Base-by-base conservation (phyloP, 352 stramenopile genomes). In the Phytophthora lateralis region DNA sequence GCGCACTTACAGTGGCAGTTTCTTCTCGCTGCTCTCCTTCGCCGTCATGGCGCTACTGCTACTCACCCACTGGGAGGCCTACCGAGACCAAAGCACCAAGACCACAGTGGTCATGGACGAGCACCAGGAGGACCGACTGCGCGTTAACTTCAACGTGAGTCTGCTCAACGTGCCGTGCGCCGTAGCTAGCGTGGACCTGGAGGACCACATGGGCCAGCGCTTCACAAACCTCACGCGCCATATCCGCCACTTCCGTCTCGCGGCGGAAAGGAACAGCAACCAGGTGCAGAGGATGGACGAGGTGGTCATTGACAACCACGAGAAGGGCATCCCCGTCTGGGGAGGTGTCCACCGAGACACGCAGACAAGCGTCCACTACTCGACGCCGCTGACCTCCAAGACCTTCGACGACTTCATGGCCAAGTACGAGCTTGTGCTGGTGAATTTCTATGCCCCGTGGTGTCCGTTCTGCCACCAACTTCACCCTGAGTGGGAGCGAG, bases 101-200 rank as follows among this genome's bases (percentile, higher is more conserved):
- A 88, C 79, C 15, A 80, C 73, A 18, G 78, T 94, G 17, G 62
- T 78, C 37, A 73, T 95, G 64, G 83, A 94, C 53, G 76, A 78
- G 53, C 82, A 93, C 57, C 79, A 91, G 62, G 85, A 95, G 57
- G 83, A 93, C 63, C 80, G 83, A 44, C 68, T 95, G 45, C 83
- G 83, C 30, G 88, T 95, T 41, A 93, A 93, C 57, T 95, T 95
- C 54, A 95, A 95, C 62, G 78, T 95, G 29, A 91, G 80, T 62
- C 52, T 95, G 41, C 73, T 90, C 46, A 76, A 83, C 15, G 73
- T 95, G 46, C 84, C 86, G 3, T 95, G 86, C 50, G 54, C 74
- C 17, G 72, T 84, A 55, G 82, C 82, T 24, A 93, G 83, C 57
- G 78, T 93, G 45, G 84, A 95, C 55, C 56, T 95, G 47, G 82